Percentiles rank a stretch among this genome's conserved stretches.
phyloP scores from a whole-genome alignment of 306 rosid genomes.

The Corylus avellana region DNA sequence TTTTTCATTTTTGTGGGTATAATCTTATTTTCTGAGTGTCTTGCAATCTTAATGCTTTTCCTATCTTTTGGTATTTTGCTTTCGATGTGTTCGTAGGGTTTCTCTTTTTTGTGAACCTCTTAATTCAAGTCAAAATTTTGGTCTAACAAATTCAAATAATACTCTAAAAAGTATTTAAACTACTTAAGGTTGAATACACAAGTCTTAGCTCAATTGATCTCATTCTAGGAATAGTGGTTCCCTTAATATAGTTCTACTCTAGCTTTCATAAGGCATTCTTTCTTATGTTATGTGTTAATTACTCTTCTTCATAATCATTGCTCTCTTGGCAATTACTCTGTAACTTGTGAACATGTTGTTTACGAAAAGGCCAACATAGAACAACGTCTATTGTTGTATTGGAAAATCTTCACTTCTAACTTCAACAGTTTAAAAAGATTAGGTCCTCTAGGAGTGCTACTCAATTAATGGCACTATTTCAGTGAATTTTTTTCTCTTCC shows the following conservation, averaged over 20 bases:
- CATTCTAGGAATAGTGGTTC: background rate
- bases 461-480: too few relatives aligned
- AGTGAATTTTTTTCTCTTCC: too few relatives aligned
- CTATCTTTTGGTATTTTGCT: background rate
- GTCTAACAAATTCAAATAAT: background rate
- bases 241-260: background rate
- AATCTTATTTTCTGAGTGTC: constrained; percentile 8
- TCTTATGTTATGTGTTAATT: too few relatives aligned
- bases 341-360: background rate
- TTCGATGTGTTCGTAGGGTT: background rate
- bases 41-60: background rate
- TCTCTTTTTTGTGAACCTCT: background rate
- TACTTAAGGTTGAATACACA: too few relatives aligned
- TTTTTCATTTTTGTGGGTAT: background rate
- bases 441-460: too few relatives aligned
- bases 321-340: background rate
- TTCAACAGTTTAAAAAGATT: too few relatives aligned
- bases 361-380: background rate
- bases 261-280: background rate
- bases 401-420: too few relatives aligned
- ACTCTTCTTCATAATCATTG: background rate
- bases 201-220: too few relatives aligned
- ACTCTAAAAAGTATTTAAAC: background rate
- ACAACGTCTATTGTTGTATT: background rate
- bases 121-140: background rate